Evolutionary conservation across 257 asterid genomes (phyloP).

Genomic region (Salvia miltiorrhiza): DNA sequence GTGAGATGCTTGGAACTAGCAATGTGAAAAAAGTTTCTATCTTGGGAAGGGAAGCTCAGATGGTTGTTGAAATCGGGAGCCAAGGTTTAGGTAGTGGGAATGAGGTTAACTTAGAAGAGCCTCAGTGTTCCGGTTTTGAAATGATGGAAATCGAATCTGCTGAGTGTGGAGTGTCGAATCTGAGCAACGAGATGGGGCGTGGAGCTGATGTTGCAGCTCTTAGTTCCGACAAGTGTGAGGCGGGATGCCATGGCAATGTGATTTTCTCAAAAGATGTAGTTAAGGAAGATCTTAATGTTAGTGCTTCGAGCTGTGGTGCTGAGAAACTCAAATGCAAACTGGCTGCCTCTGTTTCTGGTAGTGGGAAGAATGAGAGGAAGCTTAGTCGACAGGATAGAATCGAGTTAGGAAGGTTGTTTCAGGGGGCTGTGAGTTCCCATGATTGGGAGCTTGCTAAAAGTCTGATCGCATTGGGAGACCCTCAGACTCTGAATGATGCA

Average conservation of each 20-base stretch:
- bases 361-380: conserved; percentile 70
- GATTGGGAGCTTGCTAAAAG: conserved; percentile 96
- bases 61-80: background rate
- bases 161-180: conserved; percentile 24
- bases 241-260: conserved; percentile 49
- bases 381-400: conserved; percentile 86
- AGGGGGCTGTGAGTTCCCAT: conserved; percentile 87
- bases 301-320: conserved; percentile 55
- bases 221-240: conserved; percentile 40
- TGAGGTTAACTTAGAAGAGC: conserved; percentile 19
- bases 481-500: conserved; percentile 88
- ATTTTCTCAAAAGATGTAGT: conserved; percentile 57
- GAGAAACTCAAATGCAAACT: conserved; percentile 71
- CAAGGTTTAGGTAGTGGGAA: conserved; percentile 8
- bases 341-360: conserved; percentile 51
- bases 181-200: conserved; percentile 14
- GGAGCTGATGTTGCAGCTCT: conserved; percentile 30
- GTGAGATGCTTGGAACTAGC: background rate
- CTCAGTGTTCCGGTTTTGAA: conserved; percentile 42
- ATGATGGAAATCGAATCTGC: conserved; percentile 57
- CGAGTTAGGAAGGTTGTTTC: conserved; percentile 85
- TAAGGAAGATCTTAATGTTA: conserved; percentile 40
- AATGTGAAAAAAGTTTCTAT: conserved; percentile 12
- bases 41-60: conserved; percentile 18
- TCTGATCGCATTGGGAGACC: conserved; percentile 77